Evolutionary conservation across 805 yeast species (phyloP).

Genomic region (Schwanniomyces sp.): DNA sequence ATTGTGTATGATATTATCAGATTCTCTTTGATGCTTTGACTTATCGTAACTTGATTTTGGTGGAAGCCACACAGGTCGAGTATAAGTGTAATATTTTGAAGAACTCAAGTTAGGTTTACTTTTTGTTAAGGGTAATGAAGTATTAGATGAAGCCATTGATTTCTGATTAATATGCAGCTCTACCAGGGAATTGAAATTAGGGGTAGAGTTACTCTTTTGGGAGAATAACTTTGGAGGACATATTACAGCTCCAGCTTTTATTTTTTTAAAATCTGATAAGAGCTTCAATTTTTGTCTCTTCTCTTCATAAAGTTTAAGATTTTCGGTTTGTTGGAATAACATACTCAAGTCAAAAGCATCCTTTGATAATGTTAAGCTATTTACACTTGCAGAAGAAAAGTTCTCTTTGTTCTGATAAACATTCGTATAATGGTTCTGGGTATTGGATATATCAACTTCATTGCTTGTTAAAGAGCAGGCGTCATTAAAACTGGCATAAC

Average conservation of each 20-base stretch:
- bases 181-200: background rate
- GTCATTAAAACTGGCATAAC: constrained; percentile 24
- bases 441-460: constrained; percentile 2
- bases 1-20: constrained; percentile 41
- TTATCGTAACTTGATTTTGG: constrained; percentile 60
- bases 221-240: background rate
- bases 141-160: constrained; percentile 2
- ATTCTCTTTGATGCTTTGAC: constrained; percentile 53
- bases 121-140: constrained; percentile 1
- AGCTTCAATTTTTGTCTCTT: constrained; percentile 19
- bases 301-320: constrained; percentile 22
- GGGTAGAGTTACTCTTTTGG: background rate
- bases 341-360: constrained; percentile 35
- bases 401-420: background rate
- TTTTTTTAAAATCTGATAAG: constrained; percentile 16
- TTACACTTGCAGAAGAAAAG: constrained; percentile 2
- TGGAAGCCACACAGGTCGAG: constrained; percentile 67
- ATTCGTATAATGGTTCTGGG: background rate
- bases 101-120: background rate
- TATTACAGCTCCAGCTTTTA: background rate
- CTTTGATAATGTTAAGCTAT: constrained; percentile 19
- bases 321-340: constrained; percentile 26
- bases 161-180: background rate
- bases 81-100: constrained; percentile 35
- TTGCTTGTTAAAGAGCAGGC: constrained; percentile 7